Evolutionary conservation across 495 filamentous ascomycete genomes (phyloP), one percentile per base, ranked within the genome.

Genomic region (Collariella sp.): DNA sequence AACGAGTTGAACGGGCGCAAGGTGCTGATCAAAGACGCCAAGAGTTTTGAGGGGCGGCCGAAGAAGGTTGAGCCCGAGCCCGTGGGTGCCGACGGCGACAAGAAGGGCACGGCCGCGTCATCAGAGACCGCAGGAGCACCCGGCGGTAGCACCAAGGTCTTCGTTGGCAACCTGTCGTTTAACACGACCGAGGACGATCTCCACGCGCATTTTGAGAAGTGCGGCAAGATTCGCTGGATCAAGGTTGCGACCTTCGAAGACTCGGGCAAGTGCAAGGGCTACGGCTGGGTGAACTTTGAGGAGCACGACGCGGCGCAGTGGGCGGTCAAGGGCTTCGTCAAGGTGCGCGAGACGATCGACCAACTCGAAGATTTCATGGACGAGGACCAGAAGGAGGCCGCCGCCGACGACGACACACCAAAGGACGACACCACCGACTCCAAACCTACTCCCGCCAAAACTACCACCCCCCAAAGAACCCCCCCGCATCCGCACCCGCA

Each of bases 231-330:
- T 51, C 71, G 76, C 33, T 85, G 85, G 70, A 76, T 90, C 58
- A 88, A 91, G 67, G 72, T 95, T 43, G 94, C 94, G 2, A 95
- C 91, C 0, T 99, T 99, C 64, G 89, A 97, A 67, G 94, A 99
- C 63, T 82, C 84, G 36, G 94, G 93, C 23, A 97, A 97, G 73
- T 97, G 94, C 75, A 96, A 96, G 73, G 93, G 93, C 1, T 99
- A 87, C 74, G 91, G 84, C 18, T 97, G 93, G 87, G 82, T 97
- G 44, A 84, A 85, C 36, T 99, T 97, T 71, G 83, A 83, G 64
- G 83, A 89, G 22, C 58, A 88, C 16, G 83, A 86, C 18, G 79
- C 83, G 0, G 89, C 87, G 0, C 75, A 82, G 59, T 81, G 79
- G 62, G 93, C 90, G 7, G 89, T 95, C 58, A 84, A 80, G 56